phyloP scores from a whole-genome alignment of 2,329 filamentous ascomycete species.

The Paraphoma sp. region DNA sequence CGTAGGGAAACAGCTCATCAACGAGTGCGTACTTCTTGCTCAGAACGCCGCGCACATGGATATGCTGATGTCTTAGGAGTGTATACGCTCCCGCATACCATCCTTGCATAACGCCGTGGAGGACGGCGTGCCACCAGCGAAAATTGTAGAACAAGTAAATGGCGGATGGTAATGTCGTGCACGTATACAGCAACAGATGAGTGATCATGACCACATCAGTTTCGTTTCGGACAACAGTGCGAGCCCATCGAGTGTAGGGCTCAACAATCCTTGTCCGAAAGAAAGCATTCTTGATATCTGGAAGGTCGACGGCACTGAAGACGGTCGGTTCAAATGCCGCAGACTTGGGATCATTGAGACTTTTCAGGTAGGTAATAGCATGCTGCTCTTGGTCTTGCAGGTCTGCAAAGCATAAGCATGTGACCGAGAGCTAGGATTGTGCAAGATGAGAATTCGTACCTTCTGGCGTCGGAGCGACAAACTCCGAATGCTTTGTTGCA shows the following conservation, averaged over 20 bases:
- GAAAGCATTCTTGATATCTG: slow-evolving; percentile 48
- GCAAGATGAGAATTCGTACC: slow-evolving; percentile 16
- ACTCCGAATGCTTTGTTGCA: slow-evolving; percentile 31
- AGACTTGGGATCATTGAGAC: slow-evolving; percentile 57
- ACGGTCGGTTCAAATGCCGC: slow-evolving; percentile 63
- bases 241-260: slow-evolving; percentile 66
- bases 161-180: slow-evolving; percentile 73
- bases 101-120: slow-evolving; percentile 70
- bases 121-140: slow-evolving; percentile 69
- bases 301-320: slow-evolving; percentile 60
- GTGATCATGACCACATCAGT: slow-evolving; percentile 82
- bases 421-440: neutral
- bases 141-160: slow-evolving; percentile 70
- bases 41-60: slow-evolving; percentile 76
- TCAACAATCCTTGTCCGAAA: slow-evolving; percentile 59
- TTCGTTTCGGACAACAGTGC: slow-evolving; percentile 65
- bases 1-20: slow-evolving; percentile 73
- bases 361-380: slow-evolving; percentile 54
- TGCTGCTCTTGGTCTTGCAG: slow-evolving; percentile 37
- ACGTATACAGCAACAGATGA: slow-evolving; percentile 75
- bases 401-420: slow-evolving; percentile 22
- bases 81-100: slow-evolving; percentile 78
- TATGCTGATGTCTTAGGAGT: slow-evolving; percentile 84
- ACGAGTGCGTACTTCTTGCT: slow-evolving; percentile 61
- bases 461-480: slow-evolving; percentile 39